phyloP scores from a whole-genome alignment of 805 yeast species.

The Candida ascalaphidarum region DNA sequence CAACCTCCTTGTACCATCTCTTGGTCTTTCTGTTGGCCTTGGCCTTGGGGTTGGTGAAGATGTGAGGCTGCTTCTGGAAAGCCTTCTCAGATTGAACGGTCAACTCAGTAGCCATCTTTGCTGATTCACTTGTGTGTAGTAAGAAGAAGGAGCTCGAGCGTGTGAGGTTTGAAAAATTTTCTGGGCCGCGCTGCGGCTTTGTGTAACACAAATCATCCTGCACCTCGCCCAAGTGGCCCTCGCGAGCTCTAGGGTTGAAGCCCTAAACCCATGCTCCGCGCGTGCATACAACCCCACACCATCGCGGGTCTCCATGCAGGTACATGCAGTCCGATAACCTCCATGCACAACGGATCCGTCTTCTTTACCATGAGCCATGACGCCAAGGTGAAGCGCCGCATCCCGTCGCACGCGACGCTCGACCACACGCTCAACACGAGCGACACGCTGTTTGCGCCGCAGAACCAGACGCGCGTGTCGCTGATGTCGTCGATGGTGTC shows the following conservation, averaged over 20 bases:
- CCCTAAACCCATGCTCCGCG: too few relatives aligned
- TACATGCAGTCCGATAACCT: too few relatives aligned
- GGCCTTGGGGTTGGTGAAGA: conserved; percentile 99
- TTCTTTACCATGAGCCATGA: too few relatives aligned
- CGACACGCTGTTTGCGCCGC: too few relatives aligned
- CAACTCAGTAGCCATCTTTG: conserved; percentile 97
- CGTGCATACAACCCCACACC: conserved; percentile 1
- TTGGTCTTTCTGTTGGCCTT: conserved; percentile 97
- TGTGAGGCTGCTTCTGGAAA: conserved; percentile 99
- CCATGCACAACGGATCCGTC: too few relatives aligned
- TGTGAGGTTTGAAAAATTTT: too few relatives aligned
- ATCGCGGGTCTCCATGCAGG: conserved; percentile 8
- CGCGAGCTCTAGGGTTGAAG: too few relatives aligned
- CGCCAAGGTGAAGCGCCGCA: too few relatives aligned
- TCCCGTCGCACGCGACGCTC: conserved; percentile 6
- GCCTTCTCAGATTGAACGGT: conserved; percentile 99
- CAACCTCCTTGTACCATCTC: conserved; percentile 99
- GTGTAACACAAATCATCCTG: too few relatives aligned
- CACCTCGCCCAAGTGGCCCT: too few relatives aligned
- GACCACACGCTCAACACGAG: conserved; percentile 8
- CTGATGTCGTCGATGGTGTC: conserved; percentile 31
- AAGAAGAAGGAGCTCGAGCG: too few relatives aligned
- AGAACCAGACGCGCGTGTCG: conserved; percentile 27
- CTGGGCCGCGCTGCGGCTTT: too few relatives aligned
- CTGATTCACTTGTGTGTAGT: background rate